phyloP scores from a whole-genome alignment of 805 yeast genomes.

The Helenozyma baotianmanensis region DNA sequence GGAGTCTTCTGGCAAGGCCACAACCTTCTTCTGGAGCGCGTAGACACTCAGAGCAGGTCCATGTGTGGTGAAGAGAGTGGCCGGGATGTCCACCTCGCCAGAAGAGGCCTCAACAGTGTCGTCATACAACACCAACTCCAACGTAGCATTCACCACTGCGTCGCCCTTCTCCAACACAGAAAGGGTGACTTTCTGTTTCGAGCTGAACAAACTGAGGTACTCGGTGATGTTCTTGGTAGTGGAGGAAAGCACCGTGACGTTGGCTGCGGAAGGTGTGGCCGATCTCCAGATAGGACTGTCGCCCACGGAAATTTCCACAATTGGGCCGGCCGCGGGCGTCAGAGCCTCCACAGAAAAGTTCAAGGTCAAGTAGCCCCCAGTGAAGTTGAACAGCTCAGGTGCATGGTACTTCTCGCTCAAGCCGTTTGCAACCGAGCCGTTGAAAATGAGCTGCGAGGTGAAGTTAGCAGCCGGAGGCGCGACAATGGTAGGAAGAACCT shows the following conservation, averaged over 20 bases:
- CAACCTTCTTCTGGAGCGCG: slow-evolving; percentile 19
- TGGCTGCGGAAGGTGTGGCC: slow-evolving; percentile 18
- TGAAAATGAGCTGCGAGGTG: neutral
- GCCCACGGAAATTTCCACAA: slow-evolving; percentile 21
- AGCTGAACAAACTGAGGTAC: slow-evolving; percentile 16
- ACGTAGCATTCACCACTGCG: slow-evolving; percentile 14
- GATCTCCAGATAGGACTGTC: slow-evolving; percentile 25
- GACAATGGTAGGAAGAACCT: too few species aligned
- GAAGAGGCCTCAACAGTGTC: slow-evolving; percentile 11
- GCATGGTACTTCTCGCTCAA: slow-evolving; percentile 1
- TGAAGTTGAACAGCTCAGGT: slow-evolving; percentile 18
- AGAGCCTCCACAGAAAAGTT: slow-evolving; percentile 20
- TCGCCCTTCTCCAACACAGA: slow-evolving; percentile 21
- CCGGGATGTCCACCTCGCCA: neutral
- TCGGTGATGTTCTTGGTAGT: slow-evolving; percentile 24
- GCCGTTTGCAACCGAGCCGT: slow-evolving; percentile 7
- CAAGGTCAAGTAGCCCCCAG: slow-evolving; percentile 22
- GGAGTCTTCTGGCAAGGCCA: slow-evolving; percentile 17
- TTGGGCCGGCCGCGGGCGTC: slow-evolving; percentile 10
- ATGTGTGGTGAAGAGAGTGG: slow-evolving; percentile 12
- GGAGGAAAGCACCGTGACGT: slow-evolving; percentile 15
- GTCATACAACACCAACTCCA: slow-evolving; percentile 18
- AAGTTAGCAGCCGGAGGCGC: neutral
- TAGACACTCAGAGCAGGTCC: slow-evolving; percentile 21
- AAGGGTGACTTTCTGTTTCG: slow-evolving; percentile 11